A percentile compares a stretch with the other conserved stretches of the same genome.
Conservation (phyloP, 164 flowering plant species). For the Euptelea pleiosperma region DNA sequence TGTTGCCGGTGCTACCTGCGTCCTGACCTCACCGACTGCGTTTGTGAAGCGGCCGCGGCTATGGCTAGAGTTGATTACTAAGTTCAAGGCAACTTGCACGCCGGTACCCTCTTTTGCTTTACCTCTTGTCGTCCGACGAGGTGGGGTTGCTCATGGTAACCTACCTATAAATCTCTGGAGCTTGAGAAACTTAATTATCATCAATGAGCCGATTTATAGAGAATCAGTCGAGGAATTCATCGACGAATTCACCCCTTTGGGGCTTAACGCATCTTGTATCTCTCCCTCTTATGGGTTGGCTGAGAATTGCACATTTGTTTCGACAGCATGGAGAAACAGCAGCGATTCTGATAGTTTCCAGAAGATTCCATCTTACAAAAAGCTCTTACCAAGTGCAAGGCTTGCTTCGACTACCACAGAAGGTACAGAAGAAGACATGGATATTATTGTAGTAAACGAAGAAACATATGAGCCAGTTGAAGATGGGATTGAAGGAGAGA, state of each 20-base stretch:
- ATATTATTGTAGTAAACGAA: conserved; percentile 48
- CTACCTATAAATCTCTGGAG: conserved; percentile 31
- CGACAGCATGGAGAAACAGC: conserved; percentile 58
- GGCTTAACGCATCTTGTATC: conserved; percentile 39
- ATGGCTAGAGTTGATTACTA: conserved; percentile 61
- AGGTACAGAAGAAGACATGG: conserved; percentile 33
- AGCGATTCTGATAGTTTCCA: conserved; percentile 8
- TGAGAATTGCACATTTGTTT: conserved; percentile 78
- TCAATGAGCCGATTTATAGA: conserved; percentile 67
- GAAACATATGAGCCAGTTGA: conserved; percentile 48
- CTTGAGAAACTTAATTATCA: conserved; percentile 52
- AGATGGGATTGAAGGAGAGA: conserved; percentile 72
- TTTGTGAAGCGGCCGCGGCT: conserved; percentile 50
- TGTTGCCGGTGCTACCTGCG: conserved; percentile 59
- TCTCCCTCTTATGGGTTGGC: conserved; percentile 77
- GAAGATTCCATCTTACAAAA: conserved; percentile 32
- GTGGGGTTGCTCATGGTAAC: conserved; percentile 32
- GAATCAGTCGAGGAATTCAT: conserved; percentile 42
- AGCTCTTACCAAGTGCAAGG: conserved; percentile 58
- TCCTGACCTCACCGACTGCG: conserved; percentile 46
- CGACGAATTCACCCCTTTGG: conserved; percentile 30
- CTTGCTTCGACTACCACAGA: conserved; percentile 16
- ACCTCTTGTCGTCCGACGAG: conserved; percentile 57
- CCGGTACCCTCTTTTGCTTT: conserved; percentile 74
- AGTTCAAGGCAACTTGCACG: conserved; percentile 53